These are phyloP conservation scores for Penicillium odoratum DNA, from an alignment of 495 filamentous ascomycete genomes.

Conservation along the genomic window DNA sequence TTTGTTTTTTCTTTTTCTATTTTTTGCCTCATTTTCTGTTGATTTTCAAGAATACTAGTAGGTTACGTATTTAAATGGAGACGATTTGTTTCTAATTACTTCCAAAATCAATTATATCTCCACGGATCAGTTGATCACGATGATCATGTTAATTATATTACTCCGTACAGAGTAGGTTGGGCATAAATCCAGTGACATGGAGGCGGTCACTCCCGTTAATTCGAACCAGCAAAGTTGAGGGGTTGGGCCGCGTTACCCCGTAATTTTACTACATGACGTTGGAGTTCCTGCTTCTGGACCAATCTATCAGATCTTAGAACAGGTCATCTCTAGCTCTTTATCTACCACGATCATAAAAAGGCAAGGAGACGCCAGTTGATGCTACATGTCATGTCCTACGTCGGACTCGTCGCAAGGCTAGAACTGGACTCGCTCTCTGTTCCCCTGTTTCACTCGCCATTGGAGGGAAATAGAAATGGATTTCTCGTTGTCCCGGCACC, in stretches of 20 bases:
- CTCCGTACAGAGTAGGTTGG: background rate
- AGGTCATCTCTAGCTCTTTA: constrained; percentile 7
- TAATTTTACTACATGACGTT: constrained; percentile 19
- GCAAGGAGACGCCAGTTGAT: constrained; percentile 22
- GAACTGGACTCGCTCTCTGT: background rate
- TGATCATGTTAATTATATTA: background rate
- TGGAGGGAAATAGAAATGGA: constrained; percentile 5
- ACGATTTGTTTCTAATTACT: too few relatives aligned
- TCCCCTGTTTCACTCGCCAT: constrained; percentile 16
- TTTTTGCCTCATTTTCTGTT: constrained; percentile 10
- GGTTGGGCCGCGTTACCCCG: constrained; percentile 22
- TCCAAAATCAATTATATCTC: too few relatives aligned
- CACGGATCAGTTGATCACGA: background rate
- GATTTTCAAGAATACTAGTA: background rate
- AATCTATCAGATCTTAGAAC: constrained; percentile 10
- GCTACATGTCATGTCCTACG: constrained; percentile 32
- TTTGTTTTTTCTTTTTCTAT: constrained; percentile 5
- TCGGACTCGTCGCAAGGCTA: constrained; percentile 11
- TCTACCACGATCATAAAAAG: background rate
- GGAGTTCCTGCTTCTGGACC: constrained; percentile 1
- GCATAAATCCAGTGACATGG: background rate
- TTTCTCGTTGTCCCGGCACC: constrained; percentile 25
- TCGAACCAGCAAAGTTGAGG: background rate
- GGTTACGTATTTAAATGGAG: too few relatives aligned
- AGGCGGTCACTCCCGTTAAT: constrained; percentile 1